Conservation (phyloP, 2,329 filamentous ascomycete species). For the Periconia sp. region DNA sequence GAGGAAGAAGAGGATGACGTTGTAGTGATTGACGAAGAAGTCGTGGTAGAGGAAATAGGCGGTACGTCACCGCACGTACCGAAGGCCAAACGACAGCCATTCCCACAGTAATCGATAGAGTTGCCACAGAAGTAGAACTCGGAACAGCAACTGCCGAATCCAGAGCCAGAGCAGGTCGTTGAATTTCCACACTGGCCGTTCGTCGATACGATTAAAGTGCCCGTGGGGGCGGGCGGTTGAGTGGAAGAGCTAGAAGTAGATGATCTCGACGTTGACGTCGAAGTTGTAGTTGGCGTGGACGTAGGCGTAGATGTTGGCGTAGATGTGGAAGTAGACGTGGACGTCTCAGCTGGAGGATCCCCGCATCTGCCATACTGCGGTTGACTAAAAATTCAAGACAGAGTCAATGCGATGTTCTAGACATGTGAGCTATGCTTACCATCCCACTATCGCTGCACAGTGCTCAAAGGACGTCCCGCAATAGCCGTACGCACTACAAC, state of each 20-base stretch:
- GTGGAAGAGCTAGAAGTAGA: conserved; percentile 15
- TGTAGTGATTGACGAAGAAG: conserved; percentile 1
- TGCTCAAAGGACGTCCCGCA: conserved; percentile 28
- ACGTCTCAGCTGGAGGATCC: conserved; percentile 12
- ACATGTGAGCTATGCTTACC: conserved; percentile 8
- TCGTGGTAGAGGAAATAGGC: conserved; percentile 13
- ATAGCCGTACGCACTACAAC: conserved; percentile 28
- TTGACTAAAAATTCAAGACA: conserved; percentile 24
- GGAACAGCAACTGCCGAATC: conserved; percentile 27
- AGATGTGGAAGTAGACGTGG: conserved; percentile 11
- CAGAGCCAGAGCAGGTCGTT: conserved; percentile 27
- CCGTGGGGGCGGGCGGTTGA: conserved; percentile 24
- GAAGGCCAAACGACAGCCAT: conserved; percentile 26
- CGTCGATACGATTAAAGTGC: conserved; percentile 20
- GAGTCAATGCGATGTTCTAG: conserved; percentile 13
- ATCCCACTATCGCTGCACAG: conserved; percentile 24
- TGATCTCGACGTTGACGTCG: conserved; percentile 1
- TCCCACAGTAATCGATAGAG: conserved; percentile 22
- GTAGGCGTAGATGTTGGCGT: conserved; percentile 3
- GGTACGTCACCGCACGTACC: conserved; percentile 21
- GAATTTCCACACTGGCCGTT: conserved; percentile 32
- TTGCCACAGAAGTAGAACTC: conserved; percentile 28
- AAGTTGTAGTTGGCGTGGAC: conserved; percentile 5
- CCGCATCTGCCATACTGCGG: conserved; percentile 31
- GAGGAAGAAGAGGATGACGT: conserved; percentile 9